A percentile compares a stretch with the other conserved stretches of the same genome.
Conservation (phyloP, 176 grass and related monocot genomes). For the Phoenix roebelenii region DNA sequence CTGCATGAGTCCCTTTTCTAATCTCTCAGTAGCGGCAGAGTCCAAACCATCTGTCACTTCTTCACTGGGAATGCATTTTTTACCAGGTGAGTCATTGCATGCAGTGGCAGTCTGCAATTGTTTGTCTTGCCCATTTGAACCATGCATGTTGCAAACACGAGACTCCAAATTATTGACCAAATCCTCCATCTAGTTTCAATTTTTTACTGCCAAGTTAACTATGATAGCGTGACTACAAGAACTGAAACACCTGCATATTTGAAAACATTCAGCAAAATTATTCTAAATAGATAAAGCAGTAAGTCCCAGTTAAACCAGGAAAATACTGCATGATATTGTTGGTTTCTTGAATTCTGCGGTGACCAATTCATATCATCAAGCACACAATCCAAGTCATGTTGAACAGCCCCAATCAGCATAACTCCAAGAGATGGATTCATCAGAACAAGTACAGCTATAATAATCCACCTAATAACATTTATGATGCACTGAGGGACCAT, state of each 20-base stretch:
- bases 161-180: constrained; percentile 19
- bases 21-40: constrained; percentile 20
- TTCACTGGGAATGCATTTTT: constrained; percentile 4
- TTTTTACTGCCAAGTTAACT: constrained; percentile 10
- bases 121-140: constrained; percentile 21
- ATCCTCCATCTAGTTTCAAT: constrained; percentile 31
- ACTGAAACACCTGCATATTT: constrained; percentile 67
- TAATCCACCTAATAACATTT: constrained; percentile 5
- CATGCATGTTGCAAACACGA: constrained; percentile 23
- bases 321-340: constrained; percentile 28
- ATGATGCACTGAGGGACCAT: constrained; percentile 19
- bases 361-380: constrained; percentile 39
- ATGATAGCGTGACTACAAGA: constrained; percentile 36
- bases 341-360: constrained; percentile 32
- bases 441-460: constrained; percentile 37
- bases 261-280: constrained; percentile 45
- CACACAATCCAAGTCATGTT: constrained; percentile 51
- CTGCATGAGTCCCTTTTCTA: constrained; percentile 63
- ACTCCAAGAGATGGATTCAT: constrained; percentile 32
- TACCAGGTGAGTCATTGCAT: constrained; percentile 3
- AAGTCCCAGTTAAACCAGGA: constrained; percentile 29
- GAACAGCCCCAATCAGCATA: constrained; percentile 60
- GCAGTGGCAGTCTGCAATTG: constrained; percentile 3
- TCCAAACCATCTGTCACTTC: constrained; percentile 19
- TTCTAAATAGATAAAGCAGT: constrained; percentile 48